Percentiles rank a stretch among this genome's conserved stretches.
phyloP scores from a whole-genome alignment of 208 protist species.

The Porcisia hertigi region DNA sequence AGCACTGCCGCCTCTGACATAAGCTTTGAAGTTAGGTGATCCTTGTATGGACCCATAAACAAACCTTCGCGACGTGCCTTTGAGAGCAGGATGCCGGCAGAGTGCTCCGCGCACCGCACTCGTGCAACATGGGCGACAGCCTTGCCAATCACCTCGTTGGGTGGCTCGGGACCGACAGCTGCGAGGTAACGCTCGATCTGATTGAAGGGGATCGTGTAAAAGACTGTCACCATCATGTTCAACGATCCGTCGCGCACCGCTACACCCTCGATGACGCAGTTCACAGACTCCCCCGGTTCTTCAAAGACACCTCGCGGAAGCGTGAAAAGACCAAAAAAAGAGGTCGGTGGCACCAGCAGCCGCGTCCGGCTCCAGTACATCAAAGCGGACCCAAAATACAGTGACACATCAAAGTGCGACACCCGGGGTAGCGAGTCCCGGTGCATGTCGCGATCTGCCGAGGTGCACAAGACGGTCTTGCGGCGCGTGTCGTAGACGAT shows the following conservation, averaged over 20 bases:
- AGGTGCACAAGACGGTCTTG: constrained; percentile 62
- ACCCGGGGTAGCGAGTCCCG: constrained; percentile 38
- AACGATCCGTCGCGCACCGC: constrained; percentile 64
- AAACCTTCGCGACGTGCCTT: constrained; percentile 55
- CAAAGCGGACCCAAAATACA: constrained; percentile 53
- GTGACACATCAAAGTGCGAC: constrained; percentile 48
- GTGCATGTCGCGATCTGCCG: constrained; percentile 49
- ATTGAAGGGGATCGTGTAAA: constrained; percentile 69
- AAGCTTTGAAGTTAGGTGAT: constrained; percentile 60
- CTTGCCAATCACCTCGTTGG: constrained; percentile 72
- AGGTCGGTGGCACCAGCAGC: constrained; percentile 66
- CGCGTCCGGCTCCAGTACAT: constrained; percentile 48
- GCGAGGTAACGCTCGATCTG: constrained; percentile 85
- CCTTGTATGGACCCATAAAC: constrained; percentile 54
- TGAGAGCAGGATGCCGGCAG: constrained; percentile 73
- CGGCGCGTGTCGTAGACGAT: constrained; percentile 85
- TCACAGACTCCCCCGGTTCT: constrained; percentile 53
- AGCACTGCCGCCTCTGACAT: constrained; percentile 72
- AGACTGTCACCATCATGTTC: constrained; percentile 63
- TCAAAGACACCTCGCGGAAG: constrained; percentile 59
- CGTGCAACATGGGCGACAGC: constrained; percentile 55
- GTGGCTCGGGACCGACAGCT: constrained; percentile 66
- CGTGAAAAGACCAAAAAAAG: constrained; percentile 80
- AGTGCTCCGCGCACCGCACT: constrained; percentile 53
- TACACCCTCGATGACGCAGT: constrained; percentile 61